Conservation (phyloP, 2,329 filamentous ascomycete species). For the Akanthomyces lecanii region DNA sequence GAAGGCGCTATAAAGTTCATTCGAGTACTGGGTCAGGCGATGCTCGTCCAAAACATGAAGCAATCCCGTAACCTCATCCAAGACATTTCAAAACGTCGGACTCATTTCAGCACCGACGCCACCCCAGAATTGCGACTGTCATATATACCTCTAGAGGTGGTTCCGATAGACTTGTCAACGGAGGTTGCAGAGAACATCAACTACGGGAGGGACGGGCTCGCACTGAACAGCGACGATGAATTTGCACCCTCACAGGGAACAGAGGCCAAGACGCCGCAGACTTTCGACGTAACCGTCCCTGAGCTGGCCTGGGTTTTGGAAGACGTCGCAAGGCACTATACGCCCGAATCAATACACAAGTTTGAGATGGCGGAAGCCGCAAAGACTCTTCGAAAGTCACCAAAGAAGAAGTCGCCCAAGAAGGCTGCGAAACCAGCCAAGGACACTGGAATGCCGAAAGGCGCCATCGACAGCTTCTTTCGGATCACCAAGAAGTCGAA, state of each 20-base stretch:
- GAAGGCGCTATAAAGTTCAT: constrained; percentile 82
- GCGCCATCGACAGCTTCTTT: constrained; percentile 39
- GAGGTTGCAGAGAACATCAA: constrained; percentile 62
- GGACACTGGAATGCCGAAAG: constrained; percentile 19
- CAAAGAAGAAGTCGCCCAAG: constrained; percentile 24
- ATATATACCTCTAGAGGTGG: constrained; percentile 70
- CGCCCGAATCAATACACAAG: constrained; percentile 25
- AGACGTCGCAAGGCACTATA: constrained; percentile 26
- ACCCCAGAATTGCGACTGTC: constrained; percentile 74
- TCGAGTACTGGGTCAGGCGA: constrained; percentile 69
- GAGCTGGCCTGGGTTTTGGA: constrained; percentile 45
- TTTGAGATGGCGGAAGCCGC: constrained; percentile 26
- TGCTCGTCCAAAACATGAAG: constrained; percentile 60
- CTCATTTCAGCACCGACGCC: constrained; percentile 70
- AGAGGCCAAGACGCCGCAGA: constrained; percentile 27
- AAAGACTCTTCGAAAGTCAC: constrained; percentile 24
- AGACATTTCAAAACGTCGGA: constrained; percentile 61
- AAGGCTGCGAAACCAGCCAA: constrained; percentile 16
- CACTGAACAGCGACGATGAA: constrained; percentile 65
- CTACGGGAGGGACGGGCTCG: constrained; percentile 50
- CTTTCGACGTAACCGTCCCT: constrained; percentile 62
- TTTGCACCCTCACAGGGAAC: constrained; percentile 40
- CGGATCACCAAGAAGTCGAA: constrained; percentile 35
- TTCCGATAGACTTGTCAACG: constrained; percentile 68
- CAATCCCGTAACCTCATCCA: constrained; percentile 27